These are phyloP conservation scores for Wickerhamomyces strasburgensis DNA, from an alignment of 805 yeast species.

Conservation along the genomic window DNA sequence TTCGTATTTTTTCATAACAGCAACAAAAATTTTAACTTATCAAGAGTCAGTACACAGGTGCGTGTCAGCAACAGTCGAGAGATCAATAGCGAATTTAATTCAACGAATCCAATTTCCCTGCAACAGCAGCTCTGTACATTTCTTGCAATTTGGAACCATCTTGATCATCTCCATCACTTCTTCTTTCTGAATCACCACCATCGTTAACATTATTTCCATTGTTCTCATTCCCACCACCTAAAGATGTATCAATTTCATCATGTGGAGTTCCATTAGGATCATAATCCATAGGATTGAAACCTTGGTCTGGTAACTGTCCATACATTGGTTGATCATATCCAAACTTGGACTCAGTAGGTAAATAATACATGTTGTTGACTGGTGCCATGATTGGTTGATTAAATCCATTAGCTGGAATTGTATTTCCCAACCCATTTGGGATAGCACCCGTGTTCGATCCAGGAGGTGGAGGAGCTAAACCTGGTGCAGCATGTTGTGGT, in stretches of 20 bases:
- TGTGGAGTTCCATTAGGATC: too few species aligned
- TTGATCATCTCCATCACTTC: slow-evolving; percentile 7
- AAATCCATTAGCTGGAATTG: slow-evolving; percentile 8
- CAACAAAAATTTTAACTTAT: too few species aligned
- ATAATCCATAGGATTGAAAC: too few species aligned
- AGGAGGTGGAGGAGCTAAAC: not conserved
- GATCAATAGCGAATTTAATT: too few species aligned
- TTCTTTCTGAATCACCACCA: too few species aligned
- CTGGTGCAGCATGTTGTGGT: slow-evolving; percentile 4
- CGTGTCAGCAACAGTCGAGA: too few species aligned
- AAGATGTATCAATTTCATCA: too few species aligned
- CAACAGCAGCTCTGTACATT: slow-evolving; percentile 25
- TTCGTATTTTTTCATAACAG: too few species aligned
- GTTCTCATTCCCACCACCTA: not conserved
- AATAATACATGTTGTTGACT: slow-evolving; percentile 16
- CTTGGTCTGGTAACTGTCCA: too few species aligned
- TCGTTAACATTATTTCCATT: slow-evolving; percentile 2
- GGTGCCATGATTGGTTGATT: slow-evolving; percentile 14
- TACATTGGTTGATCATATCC: slow-evolving; percentile 11
- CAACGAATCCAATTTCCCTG: slow-evolving; percentile 23
- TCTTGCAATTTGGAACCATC: slow-evolving; percentile 21
- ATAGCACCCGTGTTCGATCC: not conserved
- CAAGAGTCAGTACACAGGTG: too few species aligned
- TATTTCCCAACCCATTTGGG: slow-evolving; percentile 1
- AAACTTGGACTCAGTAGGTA: slow-evolving; percentile 14